A percentile compares a stretch with the other conserved stretches of the same genome.
Evolutionary conservation across 2,329 filamentous ascomycete species (phyloP).

Genomic region (Pseudogymnoascus sp.): DNA sequence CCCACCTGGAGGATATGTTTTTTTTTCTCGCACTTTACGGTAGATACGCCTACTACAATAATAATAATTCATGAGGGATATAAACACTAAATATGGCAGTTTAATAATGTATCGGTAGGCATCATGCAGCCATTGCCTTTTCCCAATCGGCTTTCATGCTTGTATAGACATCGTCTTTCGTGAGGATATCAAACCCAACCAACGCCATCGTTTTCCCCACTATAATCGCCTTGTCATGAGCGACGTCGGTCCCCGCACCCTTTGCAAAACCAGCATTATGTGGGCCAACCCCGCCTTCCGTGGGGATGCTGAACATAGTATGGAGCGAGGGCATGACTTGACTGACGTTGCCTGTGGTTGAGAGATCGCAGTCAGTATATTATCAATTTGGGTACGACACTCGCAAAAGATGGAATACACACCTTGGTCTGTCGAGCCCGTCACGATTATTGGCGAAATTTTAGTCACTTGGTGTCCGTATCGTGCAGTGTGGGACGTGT

Average conservation of each 20-base stretch:
- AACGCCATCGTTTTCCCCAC: constrained; percentile 41
- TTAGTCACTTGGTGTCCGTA: constrained; percentile 30
- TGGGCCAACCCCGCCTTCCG: constrained; percentile 38
- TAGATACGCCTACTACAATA: background rate
- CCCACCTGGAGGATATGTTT: no score
- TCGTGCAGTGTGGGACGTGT: constrained; percentile 37
- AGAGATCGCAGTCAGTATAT: background rate
- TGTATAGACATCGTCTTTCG: constrained; percentile 32
- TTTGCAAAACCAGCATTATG: constrained; percentile 45
- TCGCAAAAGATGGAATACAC: constrained; percentile 36
- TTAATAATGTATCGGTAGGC: background rate
- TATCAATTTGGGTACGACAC: background rate
- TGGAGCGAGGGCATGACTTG: constrained; percentile 48
- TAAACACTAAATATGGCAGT: background rate
- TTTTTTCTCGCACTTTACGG: no score
- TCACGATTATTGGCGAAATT: constrained; percentile 33
- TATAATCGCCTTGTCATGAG: constrained; percentile 37
- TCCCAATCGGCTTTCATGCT: constrained; percentile 35
- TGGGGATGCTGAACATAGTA: constrained; percentile 42
- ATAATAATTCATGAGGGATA: background rate
- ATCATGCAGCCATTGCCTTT: constrained; percentile 10
- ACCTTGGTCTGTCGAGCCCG: constrained; percentile 40
- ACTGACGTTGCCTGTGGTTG: constrained; percentile 44
- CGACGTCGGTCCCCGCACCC: constrained; percentile 39
- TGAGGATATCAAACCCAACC: constrained; percentile 39